Evolutionary conservation across 2,329 filamentous ascomycete genomes (phyloP).

Genomic region (Drechslera avenae): DNA sequence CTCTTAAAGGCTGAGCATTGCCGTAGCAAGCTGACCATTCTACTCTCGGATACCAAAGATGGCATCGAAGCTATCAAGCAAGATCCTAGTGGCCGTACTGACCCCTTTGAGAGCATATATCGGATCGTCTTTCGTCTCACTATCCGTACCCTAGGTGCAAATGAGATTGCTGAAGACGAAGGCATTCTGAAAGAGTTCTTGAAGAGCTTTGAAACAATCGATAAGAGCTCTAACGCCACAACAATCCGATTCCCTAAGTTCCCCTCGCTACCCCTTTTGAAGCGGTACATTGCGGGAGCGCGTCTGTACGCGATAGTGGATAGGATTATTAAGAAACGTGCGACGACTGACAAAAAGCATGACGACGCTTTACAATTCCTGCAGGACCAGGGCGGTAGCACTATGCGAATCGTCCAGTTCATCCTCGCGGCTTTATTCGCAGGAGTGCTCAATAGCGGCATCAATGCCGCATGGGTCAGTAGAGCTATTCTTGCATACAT

Average conservation of each 20-base stretch:
- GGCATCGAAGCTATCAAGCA: conserved; percentile 48
- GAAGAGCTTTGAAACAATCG: conserved; percentile 55
- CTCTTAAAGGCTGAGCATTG: conserved; percentile 38
- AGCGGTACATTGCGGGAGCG: conserved; percentile 53
- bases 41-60: conserved; percentile 51
- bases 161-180: conserved; percentile 59
- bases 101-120: conserved; percentile 62
- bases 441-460: conserved; percentile 61
- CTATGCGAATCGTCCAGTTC: conserved; percentile 54
- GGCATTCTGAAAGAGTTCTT: conserved; percentile 51
- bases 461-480: conserved; percentile 59
- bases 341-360: conserved; percentile 48
- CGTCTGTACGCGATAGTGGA: conserved; percentile 57
- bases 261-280: conserved; percentile 52
- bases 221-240: conserved; percentile 50
- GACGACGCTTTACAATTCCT: conserved; percentile 61
- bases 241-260: conserved; percentile 61
- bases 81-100: conserved; percentile 47
- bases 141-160: conserved; percentile 60
- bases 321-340: conserved; percentile 55
- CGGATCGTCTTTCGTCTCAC: conserved; percentile 62
- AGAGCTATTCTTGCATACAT: neutral
- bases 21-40: conserved; percentile 44
- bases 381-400: conserved; percentile 57
- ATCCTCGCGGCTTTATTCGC: conserved; percentile 61